A percentile compares a stretch with the other conserved stretches of the same genome.
These are phyloP conservation scores for Sporothrix brunneoviolacea DNA, from an alignment of 2,329 filamentous ascomycete genomes.

Conservation along the genomic window DNA sequence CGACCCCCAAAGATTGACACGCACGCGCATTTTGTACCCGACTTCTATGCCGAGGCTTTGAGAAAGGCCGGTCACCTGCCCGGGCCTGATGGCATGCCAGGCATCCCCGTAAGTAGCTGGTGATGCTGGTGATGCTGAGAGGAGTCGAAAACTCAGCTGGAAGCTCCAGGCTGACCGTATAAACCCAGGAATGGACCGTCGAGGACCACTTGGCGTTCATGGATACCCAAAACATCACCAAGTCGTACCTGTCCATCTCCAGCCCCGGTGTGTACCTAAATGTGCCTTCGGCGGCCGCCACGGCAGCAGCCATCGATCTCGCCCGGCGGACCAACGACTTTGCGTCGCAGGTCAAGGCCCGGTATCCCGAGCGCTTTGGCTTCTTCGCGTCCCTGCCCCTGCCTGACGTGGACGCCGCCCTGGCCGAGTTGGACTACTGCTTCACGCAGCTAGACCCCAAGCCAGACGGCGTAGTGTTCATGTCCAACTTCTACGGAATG, in stretches of 20 bases:
- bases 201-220: constrained; percentile 20
- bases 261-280: constrained; percentile 23
- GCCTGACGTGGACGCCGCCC: constrained; percentile 39
- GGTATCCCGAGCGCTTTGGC: constrained; percentile 30
- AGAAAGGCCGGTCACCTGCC: constrained; percentile 20
- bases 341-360: constrained; percentile 17
- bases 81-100: constrained; percentile 23
- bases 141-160: no score
- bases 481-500: constrained; percentile 46
- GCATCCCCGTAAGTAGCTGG: constrained; percentile 22
- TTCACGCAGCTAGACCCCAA: constrained; percentile 30
- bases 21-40: constrained; percentile 21
- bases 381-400: constrained; percentile 49
- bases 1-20: constrained; percentile 20
- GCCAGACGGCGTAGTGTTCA: constrained; percentile 44
- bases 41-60: constrained; percentile 21
- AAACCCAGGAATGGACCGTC: constrained; percentile 11
- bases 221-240: constrained; percentile 18
- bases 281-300: constrained; percentile 19
- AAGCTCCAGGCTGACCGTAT: no score
- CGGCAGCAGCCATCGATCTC: constrained; percentile 16
- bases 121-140: no score
- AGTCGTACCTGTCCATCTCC: constrained; percentile 21
- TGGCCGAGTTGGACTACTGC: constrained; percentile 41
- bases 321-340: constrained; percentile 21